Base-by-base conservation (phyloP, 768 basidiomycete genomes). In the Lactifluus pinguis region DNA sequence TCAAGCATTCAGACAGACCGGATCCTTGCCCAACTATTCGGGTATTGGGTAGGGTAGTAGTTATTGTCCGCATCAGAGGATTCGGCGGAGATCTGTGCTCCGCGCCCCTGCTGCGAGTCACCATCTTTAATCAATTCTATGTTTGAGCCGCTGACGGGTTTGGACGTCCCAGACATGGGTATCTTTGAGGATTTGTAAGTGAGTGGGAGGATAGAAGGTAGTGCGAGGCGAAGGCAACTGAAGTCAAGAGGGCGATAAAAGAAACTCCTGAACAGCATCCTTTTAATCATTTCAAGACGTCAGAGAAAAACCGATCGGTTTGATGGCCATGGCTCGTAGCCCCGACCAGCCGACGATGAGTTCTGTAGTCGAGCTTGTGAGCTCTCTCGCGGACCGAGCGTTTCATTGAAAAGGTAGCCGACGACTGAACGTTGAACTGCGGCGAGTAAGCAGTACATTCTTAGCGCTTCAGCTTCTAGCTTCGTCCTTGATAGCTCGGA, bases 21-120 rank as follows among this genome's bases (percentile, higher is more conserved):
- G 41, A 68, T 57, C 25, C n/a, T 63, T 11, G 66, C 55, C 67
- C 67, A 68, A 13, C 6, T 59, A 47, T 68, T 68, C 13, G 64
- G 67, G 42, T 65, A 65, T 4, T 39, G 38, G 5, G 49, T 42
- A 32, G 25, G 25, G 25, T 21, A 56, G n/a, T 62, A 54, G n/a
- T 59, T 64, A 29, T 56, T 45, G 30, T 19, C 21, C 1, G 49
- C 48, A 9, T 42, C 15, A 2, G 55, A 45, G 17, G 15, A 25
- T 25, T 25, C 44, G 4, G 53, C 63, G n/a, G 44, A 2, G 14
- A 36, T n/a, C 10, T 56, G 44, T 19, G 30, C 56, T 21, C 38
- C 14, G 34, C 57, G 41, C 15, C 21, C 51, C 3, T 25, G 25
- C 25, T 25, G 25, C 9, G 7, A 8, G 2, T 39, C 51, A 3